These are phyloP conservation scores for Candida silvicultrix DNA, from an alignment of 805 yeast species.

Conservation along the genomic window DNA sequence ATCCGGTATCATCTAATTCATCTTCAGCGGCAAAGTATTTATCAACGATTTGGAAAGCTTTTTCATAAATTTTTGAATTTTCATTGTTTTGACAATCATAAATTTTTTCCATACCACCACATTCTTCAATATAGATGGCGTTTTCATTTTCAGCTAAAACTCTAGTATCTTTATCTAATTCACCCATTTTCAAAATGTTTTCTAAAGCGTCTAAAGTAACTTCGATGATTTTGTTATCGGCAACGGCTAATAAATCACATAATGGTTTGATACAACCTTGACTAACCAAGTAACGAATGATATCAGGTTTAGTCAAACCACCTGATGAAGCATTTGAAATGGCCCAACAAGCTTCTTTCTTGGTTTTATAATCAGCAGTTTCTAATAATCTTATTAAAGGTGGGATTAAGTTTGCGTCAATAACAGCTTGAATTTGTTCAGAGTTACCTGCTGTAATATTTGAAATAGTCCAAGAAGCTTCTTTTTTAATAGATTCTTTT, in stretches of 20 bases:
- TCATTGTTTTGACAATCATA: conserved; percentile 87
- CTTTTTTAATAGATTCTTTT: conserved; percentile 91
- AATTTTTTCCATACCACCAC: conserved; percentile 97
- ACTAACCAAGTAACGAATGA: conserved; percentile 82
- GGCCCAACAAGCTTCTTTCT: conserved; percentile 99
- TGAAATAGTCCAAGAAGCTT: conserved; percentile 98
- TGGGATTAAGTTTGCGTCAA: conserved; percentile 90
- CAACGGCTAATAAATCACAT: conserved; percentile 83
- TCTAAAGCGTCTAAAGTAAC: conserved; percentile 94
- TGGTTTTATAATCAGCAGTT: conserved; percentile 89
- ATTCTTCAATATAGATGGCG: conserved; percentile 91
- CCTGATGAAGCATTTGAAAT: conserved; percentile 97
- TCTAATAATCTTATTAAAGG: conserved; percentile 76
- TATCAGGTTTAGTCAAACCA: conserved; percentile 86
- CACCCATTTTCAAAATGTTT: conserved; percentile 92
- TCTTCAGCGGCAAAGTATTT: conserved; percentile 87
- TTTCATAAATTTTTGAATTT: conserved; percentile 87
- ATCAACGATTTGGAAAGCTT: conserved; percentile 85
- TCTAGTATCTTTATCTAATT: conserved; percentile 75
- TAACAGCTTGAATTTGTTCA: conserved; percentile 94
- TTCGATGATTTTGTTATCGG: conserved; percentile 88
- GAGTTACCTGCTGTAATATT: conserved; percentile 97
- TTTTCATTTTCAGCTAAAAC: conserved; percentile 72
- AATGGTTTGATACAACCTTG: conserved; percentile 98
- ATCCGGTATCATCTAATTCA: conserved; percentile 61